Evolutionary conservation across 176 grass and related monocot genomes (phyloP), one percentile per base, ranked within the genome.

Genomic region (Musa beccarii): DNA sequence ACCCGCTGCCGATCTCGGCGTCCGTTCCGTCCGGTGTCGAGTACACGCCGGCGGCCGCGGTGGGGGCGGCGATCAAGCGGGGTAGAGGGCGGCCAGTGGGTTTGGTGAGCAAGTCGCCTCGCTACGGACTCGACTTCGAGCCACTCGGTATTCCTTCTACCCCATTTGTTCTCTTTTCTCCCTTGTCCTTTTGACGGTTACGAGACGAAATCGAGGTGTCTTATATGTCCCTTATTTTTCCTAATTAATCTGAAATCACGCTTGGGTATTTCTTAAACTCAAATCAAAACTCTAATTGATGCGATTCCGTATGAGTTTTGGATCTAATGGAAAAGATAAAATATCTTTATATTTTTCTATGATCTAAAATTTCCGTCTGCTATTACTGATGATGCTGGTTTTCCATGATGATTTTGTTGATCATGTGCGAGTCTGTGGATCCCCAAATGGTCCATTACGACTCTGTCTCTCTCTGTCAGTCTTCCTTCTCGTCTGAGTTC

Each of bases 11-110:
- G 77, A 90, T 97, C 82, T 97, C 90, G 50, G 84, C 94, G 66
- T 92, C 94, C 49, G 90, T 84, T 52, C 90, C 94, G 71, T 84
- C 78, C 61, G 76, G 61, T 20, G 92, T 74, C 8, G 81, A 77
- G 21, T 99, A 99, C 79, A 91, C 86, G 70, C 84, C 95, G 1
- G 90, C 88, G 49, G 73, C 90, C 0, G 83, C 90, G 23, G 90
- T 99, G 16, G 90, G 95, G 26, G 84, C 95, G 54, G 88, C 84
- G 69, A 94, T 94, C 86, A 93, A 93, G 77, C 73, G 95, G 54
- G 88, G 86, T 51, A 53, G 89, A 81, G 89, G 87, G 11, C 77
- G 87, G 49, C 79, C 88, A n/a, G 86, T 89, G 54, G 95, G 88
- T 68, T 89, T 91, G 70, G 66, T 89, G 51, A 99, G 88, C 79